Evolutionary conservation across 202 grass and related monocot species (phyloP).

Genomic region (Musa balbisiana): DNA sequence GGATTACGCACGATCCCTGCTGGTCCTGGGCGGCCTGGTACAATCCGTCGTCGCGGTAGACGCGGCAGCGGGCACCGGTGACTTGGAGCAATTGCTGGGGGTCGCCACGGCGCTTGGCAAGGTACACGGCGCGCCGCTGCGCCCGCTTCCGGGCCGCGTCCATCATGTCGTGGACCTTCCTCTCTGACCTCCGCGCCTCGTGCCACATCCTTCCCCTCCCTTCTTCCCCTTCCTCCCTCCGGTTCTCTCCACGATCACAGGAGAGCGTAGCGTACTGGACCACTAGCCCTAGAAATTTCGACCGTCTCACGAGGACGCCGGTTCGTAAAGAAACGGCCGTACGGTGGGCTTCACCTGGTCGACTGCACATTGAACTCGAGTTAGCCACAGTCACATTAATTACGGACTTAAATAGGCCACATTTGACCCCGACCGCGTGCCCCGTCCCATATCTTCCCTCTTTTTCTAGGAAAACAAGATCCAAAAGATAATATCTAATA

Average conservation of each 20-base stretch:
- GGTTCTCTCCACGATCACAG: not conserved
- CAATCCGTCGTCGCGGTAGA: slow-evolving; percentile 72
- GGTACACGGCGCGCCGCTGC: slow-evolving; percentile 63
- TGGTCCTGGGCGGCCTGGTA: slow-evolving; percentile 95
- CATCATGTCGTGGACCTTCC: slow-evolving; percentile 94
- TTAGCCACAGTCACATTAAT: too few relatives aligned
- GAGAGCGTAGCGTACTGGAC: not conserved
- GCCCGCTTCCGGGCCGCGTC: slow-evolving; percentile 71
- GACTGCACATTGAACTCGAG: too few relatives aligned
- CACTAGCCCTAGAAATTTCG: not conserved
- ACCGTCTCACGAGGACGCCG: not conserved
- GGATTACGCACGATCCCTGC: slow-evolving; percentile 59
- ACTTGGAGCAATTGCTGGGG: slow-evolving; percentile 77
- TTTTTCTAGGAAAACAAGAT: too few relatives aligned
- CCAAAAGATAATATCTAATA: too few relatives aligned
- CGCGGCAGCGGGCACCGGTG: slow-evolving; percentile 54
- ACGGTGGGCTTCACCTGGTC: too few relatives aligned
- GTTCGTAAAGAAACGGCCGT: too few relatives aligned
- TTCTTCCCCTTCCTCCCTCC: not conserved
- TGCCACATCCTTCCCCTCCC: slow-evolving; percentile 65
- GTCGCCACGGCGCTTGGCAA: slow-evolving; percentile 74
- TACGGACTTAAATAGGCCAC: too few relatives aligned
- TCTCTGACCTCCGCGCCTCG: slow-evolving; percentile 76
- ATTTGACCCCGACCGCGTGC: too few relatives aligned
- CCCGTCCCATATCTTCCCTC: too few relatives aligned